These are phyloP conservation scores for Periconia digitata DNA, from an alignment of 2,329 filamentous ascomycete genomes.

Conservation along the genomic window DNA sequence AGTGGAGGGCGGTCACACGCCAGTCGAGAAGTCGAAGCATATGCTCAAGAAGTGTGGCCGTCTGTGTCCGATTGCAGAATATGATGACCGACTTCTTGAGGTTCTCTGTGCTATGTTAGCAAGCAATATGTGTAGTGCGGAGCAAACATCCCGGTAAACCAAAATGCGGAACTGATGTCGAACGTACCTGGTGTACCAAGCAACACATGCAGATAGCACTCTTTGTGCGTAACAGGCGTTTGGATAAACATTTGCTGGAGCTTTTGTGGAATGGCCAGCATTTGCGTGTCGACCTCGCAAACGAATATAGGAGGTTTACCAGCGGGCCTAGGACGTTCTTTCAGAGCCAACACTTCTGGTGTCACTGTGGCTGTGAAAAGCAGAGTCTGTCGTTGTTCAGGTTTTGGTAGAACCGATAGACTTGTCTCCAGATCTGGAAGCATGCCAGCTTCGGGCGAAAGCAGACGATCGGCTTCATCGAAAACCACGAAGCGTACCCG, in stretches of 20 bases:
- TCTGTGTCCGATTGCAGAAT: conserved; percentile 90
- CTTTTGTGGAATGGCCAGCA: conserved; percentile 75
- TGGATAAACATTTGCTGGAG: conserved; percentile 84
- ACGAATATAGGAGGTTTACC: conserved; percentile 80
- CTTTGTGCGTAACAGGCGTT: conserved; percentile 87
- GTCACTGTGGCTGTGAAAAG: conserved; percentile 97
- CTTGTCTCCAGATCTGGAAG: conserved; percentile 92
- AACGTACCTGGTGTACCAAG: conserved; percentile 62
- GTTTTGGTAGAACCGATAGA: conserved; percentile 75
- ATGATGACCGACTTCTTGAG: conserved; percentile 78
- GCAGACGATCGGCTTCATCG: conserved; percentile 90
- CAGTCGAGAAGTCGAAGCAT: conserved; percentile 83
- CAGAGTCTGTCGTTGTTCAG: conserved; percentile 81
- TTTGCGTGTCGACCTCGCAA: conserved; percentile 77
- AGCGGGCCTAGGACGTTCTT: conserved; percentile 72
- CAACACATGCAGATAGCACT: conserved; percentile 91
- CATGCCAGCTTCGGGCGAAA: conserved; percentile 79
- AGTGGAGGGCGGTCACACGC: conserved; percentile 89
- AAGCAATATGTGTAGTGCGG: not conserved
- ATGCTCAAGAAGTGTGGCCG: conserved; percentile 86
- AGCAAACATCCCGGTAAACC: not conserved
- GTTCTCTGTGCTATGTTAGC: conserved; percentile 58
- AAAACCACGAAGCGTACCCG: conserved; percentile 85
- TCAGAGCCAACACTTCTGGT: conserved; percentile 83
- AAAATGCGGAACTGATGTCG: not conserved